phyloP scores from a whole-genome alignment of 2,329 filamentous ascomycete genomes.

The Coniochaeta hoffmannii region DNA sequence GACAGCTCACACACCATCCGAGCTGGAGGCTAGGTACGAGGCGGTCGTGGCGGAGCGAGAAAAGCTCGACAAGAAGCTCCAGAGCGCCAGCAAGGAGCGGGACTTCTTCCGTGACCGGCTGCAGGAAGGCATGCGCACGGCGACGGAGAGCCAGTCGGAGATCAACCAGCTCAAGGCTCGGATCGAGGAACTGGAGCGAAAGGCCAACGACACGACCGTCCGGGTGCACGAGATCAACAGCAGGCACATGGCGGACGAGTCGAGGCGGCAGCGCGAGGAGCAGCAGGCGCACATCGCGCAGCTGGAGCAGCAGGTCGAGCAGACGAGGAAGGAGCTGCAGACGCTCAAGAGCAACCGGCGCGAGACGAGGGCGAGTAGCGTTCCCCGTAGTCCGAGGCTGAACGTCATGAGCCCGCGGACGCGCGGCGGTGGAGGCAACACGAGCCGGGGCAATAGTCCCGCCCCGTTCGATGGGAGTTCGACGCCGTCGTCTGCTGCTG shows the following conservation, averaged over 20 bases:
- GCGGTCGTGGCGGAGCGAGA: constrained; percentile 28
- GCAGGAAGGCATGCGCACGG: constrained; percentile 44
- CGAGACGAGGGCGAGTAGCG: constrained; percentile 48
- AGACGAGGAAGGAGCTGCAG: constrained; percentile 40
- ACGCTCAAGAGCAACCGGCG: constrained; percentile 40
- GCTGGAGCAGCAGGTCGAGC: constrained; percentile 37
- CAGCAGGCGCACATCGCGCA: constrained; percentile 37
- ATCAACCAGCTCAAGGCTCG: constrained; percentile 36
- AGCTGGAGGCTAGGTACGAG: constrained; percentile 27
- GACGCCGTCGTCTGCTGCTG: neutral
- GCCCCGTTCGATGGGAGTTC: constrained; percentile 14
- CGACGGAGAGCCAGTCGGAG: constrained; percentile 36
- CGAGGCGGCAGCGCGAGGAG: constrained; percentile 31
- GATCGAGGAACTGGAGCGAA: constrained; percentile 31
- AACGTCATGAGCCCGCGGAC: constrained; percentile 24
- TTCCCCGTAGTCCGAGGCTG: constrained; percentile 50
- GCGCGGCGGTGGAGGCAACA: constrained; percentile 19
- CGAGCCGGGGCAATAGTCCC: constrained; percentile 45
- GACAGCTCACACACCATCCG: neutral
- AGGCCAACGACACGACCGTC: constrained; percentile 36
- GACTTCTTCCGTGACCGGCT: constrained; percentile 53
- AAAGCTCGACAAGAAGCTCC: constrained; percentile 28
- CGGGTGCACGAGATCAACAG: constrained; percentile 40
- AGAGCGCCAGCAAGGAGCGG: constrained; percentile 33
- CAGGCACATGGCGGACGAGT: constrained; percentile 23